Conservation (phyloP, 495 filamentous ascomycete genomes). For the Xylaria curta region DNA sequence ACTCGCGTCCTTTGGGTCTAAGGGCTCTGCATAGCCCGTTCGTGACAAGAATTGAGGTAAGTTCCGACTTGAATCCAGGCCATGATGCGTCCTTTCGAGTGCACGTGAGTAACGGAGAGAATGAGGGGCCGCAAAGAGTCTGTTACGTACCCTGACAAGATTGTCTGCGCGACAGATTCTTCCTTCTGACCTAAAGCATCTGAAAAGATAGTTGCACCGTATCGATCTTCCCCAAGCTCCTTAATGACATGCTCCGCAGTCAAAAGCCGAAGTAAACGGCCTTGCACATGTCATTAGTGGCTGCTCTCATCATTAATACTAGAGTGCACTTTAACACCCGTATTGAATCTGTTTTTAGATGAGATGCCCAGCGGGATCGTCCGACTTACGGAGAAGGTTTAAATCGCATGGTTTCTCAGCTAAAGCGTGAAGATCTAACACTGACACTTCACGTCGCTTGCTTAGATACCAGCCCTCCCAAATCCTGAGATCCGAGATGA, state of each 20-base stretch:
- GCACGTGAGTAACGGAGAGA: not conserved
- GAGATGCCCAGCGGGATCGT: no score
- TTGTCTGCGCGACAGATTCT: constrained; percentile 16
- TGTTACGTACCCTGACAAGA: constrained; percentile 11
- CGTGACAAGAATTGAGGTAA: constrained; percentile 23
- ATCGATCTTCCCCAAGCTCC: constrained; percentile 25
- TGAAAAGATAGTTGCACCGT: constrained; percentile 20
- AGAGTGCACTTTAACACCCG: not conserved
- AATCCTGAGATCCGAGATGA: constrained; percentile 26
- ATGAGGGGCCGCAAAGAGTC: not conserved
- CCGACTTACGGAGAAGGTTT: constrained; percentile 23
- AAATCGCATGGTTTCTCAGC: constrained; percentile 20
- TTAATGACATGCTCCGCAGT: constrained; percentile 17
- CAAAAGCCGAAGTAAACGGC: constrained; percentile 27
- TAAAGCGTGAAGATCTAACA: constrained; percentile 21
- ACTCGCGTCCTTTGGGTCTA: constrained; percentile 18
- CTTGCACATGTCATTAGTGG: constrained; percentile 4
- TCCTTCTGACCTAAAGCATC: constrained; percentile 10
- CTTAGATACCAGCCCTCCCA: constrained; percentile 23
- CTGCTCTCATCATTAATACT: not conserved
- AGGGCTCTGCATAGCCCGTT: constrained; percentile 22
- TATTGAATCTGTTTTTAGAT: not conserved
- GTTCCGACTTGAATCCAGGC: constrained; percentile 20
- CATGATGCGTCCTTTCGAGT: constrained; percentile 14
- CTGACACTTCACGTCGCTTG: constrained; percentile 16